phyloP scores from a whole-genome alignment of 768 basidiomycete species.

The Boletus bicolor region DNA sequence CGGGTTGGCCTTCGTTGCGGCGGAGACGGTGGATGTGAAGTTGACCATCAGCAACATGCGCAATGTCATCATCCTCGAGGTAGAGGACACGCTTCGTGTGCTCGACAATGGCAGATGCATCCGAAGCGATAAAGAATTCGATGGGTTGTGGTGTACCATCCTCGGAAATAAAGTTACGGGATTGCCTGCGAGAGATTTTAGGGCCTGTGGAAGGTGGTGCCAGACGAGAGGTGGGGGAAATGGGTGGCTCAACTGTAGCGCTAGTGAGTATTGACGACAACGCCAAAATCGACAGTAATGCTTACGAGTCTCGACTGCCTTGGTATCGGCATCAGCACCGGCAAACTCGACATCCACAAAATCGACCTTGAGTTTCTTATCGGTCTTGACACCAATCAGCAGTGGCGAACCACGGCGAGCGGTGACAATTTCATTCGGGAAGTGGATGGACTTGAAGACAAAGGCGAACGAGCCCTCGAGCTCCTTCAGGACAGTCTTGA shows the following conservation, averaged over 20 bases:
- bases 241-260: conserved; percentile 41
- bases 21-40: conserved; percentile 98
- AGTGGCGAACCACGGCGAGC: conserved; percentile 97
- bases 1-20: conserved; percentile 69
- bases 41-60: conserved; percentile 95
- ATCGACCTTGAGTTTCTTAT: conserved; percentile 99
- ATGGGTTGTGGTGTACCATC: conserved; percentile 98
- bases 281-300: neutral
- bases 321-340: conserved; percentile 59
- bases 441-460: conserved; percentile 96
- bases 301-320: conserved; percentile 43
- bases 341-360: conserved; percentile 98
- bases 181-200: conserved; percentile 90
- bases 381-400: conserved; percentile 97
- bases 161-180: conserved; percentile 96
- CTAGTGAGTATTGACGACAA: conserved; percentile 1
- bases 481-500: conserved; percentile 96
- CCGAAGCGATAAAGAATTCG: conserved; percentile 99
- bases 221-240: conserved; percentile 60
- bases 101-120: conserved; percentile 93
- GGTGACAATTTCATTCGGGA: conserved; percentile 92
- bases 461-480: conserved; percentile 99
- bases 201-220: conserved; percentile 57
- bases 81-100: conserved; percentile 99
- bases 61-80: conserved; percentile 98